Evolutionary conservation across 176 grass and related monocot species (phyloP).

Genomic region (Musa beccarii): DNA sequence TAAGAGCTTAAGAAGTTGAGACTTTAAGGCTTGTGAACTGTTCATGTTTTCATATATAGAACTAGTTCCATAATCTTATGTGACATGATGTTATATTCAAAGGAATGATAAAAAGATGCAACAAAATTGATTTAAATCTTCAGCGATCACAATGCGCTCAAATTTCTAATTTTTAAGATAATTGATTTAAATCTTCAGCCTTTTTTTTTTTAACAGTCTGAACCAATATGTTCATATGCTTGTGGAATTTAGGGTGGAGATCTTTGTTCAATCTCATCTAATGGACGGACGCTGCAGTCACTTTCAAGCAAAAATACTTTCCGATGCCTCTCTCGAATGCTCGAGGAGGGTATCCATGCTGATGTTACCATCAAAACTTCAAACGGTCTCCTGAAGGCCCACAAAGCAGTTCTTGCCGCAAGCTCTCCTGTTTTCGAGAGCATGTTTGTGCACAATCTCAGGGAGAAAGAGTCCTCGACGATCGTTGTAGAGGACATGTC

Average conservation of each 20-base stretch:
- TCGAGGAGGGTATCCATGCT: constrained; percentile 55
- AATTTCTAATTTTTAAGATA: neutral
- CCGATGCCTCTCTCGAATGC: constrained; percentile 63
- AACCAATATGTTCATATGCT: neutral
- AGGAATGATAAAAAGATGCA: neutral
- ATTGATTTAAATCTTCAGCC: too few species aligned
- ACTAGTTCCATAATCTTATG: neutral
- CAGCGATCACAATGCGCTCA: neutral
- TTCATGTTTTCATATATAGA: neutral
- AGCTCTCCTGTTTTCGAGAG: constrained; percentile 72
- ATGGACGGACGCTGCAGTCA: constrained; percentile 37
- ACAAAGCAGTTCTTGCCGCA: constrained; percentile 56
- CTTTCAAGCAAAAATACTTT: constrained; percentile 54
- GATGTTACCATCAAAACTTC: constrained; percentile 67
- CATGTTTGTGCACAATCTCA: constrained; percentile 80
- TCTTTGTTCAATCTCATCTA: constrained; percentile 41
- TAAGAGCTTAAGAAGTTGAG: constrained; percentile 22
- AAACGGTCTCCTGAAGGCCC: constrained; percentile 56
- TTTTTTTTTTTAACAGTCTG: too few species aligned
- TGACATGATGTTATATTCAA: neutral
- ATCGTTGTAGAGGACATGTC: constrained; percentile 75
- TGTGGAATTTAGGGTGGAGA: constrained; percentile 41
- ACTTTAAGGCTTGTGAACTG: too few species aligned
- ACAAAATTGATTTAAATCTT: neutral
- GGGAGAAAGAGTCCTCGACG: constrained; percentile 47